phyloP scores from a whole-genome alignment of 441 rosid genomes.

The Bocquillonia castaneifolia region DNA sequence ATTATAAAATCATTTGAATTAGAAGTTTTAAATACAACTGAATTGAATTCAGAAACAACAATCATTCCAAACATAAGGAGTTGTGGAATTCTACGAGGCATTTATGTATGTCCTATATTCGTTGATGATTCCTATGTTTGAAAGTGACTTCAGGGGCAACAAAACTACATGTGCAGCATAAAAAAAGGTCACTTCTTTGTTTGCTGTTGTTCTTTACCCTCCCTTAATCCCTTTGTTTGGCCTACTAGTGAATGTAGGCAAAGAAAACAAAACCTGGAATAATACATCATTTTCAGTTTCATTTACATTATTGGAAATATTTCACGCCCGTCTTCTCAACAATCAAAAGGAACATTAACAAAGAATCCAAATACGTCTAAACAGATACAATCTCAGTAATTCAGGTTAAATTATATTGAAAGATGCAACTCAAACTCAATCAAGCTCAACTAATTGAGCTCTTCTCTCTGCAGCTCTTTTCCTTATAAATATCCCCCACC shows the following conservation, averaged over 20 bases:
- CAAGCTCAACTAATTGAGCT: constrained; percentile 78
- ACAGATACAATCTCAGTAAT: neutral
- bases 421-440: constrained; percentile 28
- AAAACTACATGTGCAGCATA: neutral
- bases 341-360: constrained; percentile 7
- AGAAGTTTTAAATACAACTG: too few species aligned
- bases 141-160: too few species aligned
- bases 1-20: too few species aligned
- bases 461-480: constrained; percentile 84
- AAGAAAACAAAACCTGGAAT: neutral
- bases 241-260: neutral
- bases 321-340: neutral
- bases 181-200: neutral
- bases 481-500: constrained; percentile 93
- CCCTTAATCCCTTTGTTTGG: neutral
- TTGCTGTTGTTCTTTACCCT: neutral
- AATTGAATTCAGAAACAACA: too few species aligned
- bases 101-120: too few species aligned
- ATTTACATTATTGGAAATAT: neutral
- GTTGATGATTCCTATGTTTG: too few species aligned
- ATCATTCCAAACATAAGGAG: too few species aligned
- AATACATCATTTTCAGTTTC: neutral
- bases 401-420: constrained; percentile 9
- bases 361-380: constrained; percentile 7
- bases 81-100: too few species aligned